Base-by-base conservation (phyloP, 371 early-diverging fungal species). In the Rhizopus arrhizus region DNA sequence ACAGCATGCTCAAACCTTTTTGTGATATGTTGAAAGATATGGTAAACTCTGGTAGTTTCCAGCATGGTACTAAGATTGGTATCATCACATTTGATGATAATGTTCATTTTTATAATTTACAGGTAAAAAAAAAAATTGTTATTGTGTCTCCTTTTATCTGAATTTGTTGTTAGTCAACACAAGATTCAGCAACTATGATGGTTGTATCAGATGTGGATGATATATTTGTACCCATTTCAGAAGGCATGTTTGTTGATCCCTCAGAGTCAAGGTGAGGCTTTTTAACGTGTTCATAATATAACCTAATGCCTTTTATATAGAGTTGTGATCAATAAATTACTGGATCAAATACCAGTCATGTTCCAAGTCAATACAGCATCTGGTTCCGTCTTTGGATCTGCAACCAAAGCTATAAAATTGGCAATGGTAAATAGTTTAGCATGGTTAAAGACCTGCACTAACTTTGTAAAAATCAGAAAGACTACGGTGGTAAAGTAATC, bases 101-200 rank as follows among this genome's bases (percentile, higher is more conserved):
- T n/a, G 83, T 95, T n/a, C 95, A 96, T 69, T 98, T 98, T 67
- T 98, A 96, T 81, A 94, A 94, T 70, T 68, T 97, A 52, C 84
- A 85, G 70, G 93, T 89, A 80, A 61, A 3, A 29, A 40, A 41
- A 42, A 33, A 0, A 40, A 28, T 29, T 57, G 13, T 4, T 38
- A 13, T 16, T 38, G 29, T 56, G 54, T 62, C 55, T 28, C 12
- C 1, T 12, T 1, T n/a, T 45, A 6, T 10, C 45, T 45, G 45
- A 45, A 5, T 15, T 16, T 45, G 12, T 50, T 15, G 16, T 58
- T 71, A 91, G 89, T 46, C 90, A 1, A 61, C 60, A 5, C 63
- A 92, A 53, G 95, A 92, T 33, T 91, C 95, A 65, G 89, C 95
- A 5, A 92, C 93, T 68, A 94, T 98, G 95, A 80, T 97, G 82